phyloP scores from a whole-genome alignment of 148 eudicot genomes.

The Chenopodium suecicum region DNA sequence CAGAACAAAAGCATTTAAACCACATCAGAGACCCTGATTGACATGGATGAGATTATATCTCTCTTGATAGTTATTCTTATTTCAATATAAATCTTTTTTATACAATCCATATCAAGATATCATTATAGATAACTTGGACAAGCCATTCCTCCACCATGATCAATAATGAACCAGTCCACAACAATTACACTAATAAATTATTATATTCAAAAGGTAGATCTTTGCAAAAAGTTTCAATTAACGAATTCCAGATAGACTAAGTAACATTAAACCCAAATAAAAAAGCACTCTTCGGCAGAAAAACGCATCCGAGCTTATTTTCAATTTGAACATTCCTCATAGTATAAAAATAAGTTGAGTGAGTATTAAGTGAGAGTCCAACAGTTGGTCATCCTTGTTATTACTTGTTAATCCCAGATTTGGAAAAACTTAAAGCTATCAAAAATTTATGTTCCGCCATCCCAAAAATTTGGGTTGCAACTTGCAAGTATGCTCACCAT shows the following conservation, averaged over 20 bases:
- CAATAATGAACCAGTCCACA: not conserved
- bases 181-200: too few species aligned
- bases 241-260: not conserved
- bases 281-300: too few species aligned
- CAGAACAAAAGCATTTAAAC: conserved; percentile 4
- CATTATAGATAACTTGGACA: not conserved
- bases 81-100: not conserved
- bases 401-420: not conserved
- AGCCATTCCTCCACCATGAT: not conserved
- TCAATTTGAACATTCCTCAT: not conserved
- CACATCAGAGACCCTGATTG: not conserved
- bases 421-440: not conserved
- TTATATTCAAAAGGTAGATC: too few species aligned
- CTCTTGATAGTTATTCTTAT: not conserved
- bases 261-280: not conserved
- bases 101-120: not conserved
- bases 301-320: not conserved
- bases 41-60: not conserved
- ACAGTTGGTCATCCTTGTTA: not conserved
- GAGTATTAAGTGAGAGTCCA: not conserved
- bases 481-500: too few species aligned
- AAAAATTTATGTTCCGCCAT: not conserved
- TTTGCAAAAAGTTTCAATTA: not conserved
- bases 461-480: not conserved
- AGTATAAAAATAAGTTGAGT: not conserved